Evolutionary conservation across 441 rosid species (phyloP), one percentile per base, ranked within the genome.

Genomic region (Capsella rubella): DNA sequence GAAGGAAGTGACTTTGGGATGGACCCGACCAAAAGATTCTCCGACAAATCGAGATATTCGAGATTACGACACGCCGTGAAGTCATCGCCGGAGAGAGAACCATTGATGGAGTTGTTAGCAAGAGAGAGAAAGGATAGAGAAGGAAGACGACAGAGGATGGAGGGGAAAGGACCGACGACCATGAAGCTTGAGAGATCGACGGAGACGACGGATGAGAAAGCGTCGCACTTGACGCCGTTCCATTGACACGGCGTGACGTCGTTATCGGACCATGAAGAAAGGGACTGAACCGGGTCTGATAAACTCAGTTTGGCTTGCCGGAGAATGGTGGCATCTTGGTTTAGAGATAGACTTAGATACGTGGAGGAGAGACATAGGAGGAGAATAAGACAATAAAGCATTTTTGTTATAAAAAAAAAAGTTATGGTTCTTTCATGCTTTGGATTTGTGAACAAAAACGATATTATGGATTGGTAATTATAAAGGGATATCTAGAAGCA

Each of bases 121-220:
- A 89, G 82, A 64, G 79, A 77, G 62, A 89, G 80, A 72, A 2
- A 37, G 2, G 82, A 29, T 5, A 89, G 83, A 37, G 70, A 67
- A 73, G 89, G 79, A 39, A 89, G 89, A 45, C 82, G 82, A 63
- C 92, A 88, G 55, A 88, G 65, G 79, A 79, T 39, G 69, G 83
- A 63, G 10, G 95, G 90, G 79, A 89, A 84, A 39, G 89, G 84
- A 1, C 90, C 92, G 15, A 32, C 49, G 69, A 89, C 85, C 67
- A 64, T 67, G 31, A 57, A 59, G 51, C 67, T n/a, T 6, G 89
- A 73, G 67, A 89, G 82, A 70, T 87, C 34, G 53, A 87, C 50
- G 53, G 89, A 79, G 54, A 51, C 12, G 71, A 89, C 89, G 6
- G 78, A 21, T 54, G 78, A 64, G 3, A 58, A 16, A 0, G 54